phyloP scores from a whole-genome alignment of 1,284 basidiomycete species.

The Leccinum variabile region DNA sequence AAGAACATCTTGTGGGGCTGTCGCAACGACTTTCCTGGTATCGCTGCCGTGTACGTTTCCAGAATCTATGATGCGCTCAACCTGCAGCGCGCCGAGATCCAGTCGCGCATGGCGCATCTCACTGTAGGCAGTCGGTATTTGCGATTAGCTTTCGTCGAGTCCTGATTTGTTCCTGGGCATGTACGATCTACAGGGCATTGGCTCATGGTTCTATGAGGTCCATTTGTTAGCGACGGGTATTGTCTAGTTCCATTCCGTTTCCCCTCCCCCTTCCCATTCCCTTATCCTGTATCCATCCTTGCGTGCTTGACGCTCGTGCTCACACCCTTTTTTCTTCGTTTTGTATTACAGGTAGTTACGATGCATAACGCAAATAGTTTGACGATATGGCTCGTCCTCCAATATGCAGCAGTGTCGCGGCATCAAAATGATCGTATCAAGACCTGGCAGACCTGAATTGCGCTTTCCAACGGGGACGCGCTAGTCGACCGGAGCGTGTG shows the following conservation, averaged over 20 bases:
- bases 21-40: constrained; percentile 44
- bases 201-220: constrained; percentile 23
- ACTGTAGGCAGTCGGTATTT: constrained; percentile 28
- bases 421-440: constrained; percentile 39
- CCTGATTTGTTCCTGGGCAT: constrained; percentile 13
- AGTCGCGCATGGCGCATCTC: constrained; percentile 41
- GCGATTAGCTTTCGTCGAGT: constrained; percentile 18
- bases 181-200: constrained; percentile 31
- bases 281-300: not conserved
- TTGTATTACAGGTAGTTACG: constrained; percentile 36
- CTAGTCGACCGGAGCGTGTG: constrained; percentile 32
- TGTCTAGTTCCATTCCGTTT: not conserved
- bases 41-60: constrained; percentile 33
- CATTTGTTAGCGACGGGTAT: constrained; percentile 23
- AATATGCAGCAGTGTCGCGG: constrained; percentile 42
- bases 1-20: constrained; percentile 48
- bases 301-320: not conserved
- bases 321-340: not conserved
- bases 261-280: too few species aligned
- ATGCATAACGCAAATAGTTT: constrained; percentile 39
- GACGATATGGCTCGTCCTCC: constrained; percentile 39
- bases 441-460: constrained; percentile 33
- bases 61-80: constrained; percentile 39
- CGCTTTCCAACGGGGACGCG: constrained; percentile 7
- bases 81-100: constrained; percentile 43